phyloP scores from a whole-genome alignment of 2,329 filamentous ascomycete species.

The Microcera coccophila region DNA sequence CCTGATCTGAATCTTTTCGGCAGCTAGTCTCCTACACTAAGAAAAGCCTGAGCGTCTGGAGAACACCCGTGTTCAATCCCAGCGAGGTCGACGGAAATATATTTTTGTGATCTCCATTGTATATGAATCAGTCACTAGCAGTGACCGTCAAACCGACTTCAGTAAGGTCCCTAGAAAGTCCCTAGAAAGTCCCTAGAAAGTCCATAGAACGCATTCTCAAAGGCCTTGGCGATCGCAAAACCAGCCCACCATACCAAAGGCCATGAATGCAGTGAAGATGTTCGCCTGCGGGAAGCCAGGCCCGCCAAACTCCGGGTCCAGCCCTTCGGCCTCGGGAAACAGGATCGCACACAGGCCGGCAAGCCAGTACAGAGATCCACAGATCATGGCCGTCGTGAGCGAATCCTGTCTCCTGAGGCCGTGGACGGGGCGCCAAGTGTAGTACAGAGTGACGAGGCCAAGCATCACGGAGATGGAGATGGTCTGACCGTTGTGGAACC shows the following conservation, averaged over 20 bases:
- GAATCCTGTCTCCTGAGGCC: constrained; percentile 29
- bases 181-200: too few species aligned
- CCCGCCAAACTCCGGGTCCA: constrained; percentile 43
- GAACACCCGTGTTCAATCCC: too few species aligned
- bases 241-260: constrained; percentile 12
- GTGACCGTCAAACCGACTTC: too few species aligned
- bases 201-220: too few species aligned
- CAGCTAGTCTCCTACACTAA: too few species aligned
- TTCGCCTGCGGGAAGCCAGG: constrained; percentile 39
- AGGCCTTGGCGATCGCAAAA: neutral
- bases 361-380: constrained; percentile 41
- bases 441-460: constrained; percentile 37
- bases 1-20: too few species aligned
- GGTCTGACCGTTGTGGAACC: constrained; percentile 42
- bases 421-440: constrained; percentile 32
- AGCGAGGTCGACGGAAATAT: too few species aligned
- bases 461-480: constrained; percentile 39
- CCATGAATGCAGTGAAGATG: constrained; percentile 28
- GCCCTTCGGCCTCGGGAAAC: constrained; percentile 37
- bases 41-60: too few species aligned
- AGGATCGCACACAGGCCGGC: constrained; percentile 35
- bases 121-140: too few species aligned
- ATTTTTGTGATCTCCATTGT: too few species aligned
- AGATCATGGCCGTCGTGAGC: constrained; percentile 32
- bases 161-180: too few species aligned